Evolutionary conservation across 176 grass and related monocot species (phyloP).

Genomic region (Cenchrus purpureus): DNA sequence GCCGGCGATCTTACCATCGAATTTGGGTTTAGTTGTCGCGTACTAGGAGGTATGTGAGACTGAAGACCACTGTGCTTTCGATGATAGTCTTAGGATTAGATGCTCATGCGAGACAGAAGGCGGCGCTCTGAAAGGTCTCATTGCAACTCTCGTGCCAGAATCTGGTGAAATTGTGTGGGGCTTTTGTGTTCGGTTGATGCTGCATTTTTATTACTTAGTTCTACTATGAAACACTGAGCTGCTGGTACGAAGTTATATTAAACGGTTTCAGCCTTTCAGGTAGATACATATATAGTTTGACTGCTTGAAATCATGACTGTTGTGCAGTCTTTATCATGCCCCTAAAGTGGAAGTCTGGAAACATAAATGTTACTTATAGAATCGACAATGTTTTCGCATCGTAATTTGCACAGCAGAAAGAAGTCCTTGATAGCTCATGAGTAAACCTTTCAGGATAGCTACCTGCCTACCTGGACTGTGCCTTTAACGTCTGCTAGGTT

Average conservation of each 20-base stretch:
- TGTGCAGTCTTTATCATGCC: neutral
- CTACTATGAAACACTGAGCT: neutral
- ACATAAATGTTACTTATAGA: neutral
- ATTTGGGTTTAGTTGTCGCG: neutral
- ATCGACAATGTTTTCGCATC: neutral
- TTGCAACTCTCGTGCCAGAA: neutral
- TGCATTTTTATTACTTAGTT: neutral
- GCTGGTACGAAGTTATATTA: neutral
- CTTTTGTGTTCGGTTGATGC: neutral
- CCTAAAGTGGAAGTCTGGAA: neutral
- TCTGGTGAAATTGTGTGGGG: neutral
- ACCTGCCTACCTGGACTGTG: neutral
- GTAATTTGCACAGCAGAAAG: neutral
- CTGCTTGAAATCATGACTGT: neutral
- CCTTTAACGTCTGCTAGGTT: neutral
- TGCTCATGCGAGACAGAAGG: neutral
- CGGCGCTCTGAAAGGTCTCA: neutral
- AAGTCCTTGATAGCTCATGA: neutral
- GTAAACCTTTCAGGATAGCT: neutral
- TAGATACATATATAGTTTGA: neutral
- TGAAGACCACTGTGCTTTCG: neutral
- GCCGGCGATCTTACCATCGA: neutral
- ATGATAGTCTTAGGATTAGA: neutral
- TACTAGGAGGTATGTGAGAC: neutral
- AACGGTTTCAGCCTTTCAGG: neutral